A percentile compares a stretch with the other conserved stretches of the same genome.
Evolutionary conservation across 108 stramenopile genomes (phyloP).

Genomic region (Ochromonas danica): DNA sequence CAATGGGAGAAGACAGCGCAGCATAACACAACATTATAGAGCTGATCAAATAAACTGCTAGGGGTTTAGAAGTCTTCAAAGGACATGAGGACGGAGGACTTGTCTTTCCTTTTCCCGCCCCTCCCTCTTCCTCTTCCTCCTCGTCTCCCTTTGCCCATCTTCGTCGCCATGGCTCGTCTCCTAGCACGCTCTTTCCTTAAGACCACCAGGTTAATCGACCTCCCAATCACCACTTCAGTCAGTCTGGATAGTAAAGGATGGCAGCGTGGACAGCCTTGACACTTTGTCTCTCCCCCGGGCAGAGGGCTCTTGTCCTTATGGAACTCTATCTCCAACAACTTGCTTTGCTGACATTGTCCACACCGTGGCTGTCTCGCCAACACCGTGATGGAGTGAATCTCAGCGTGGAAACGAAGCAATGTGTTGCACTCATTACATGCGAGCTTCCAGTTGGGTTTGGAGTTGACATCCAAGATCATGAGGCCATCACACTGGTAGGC

Average conservation of each 20-base stretch:
- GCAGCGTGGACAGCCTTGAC: conserved; percentile 23
- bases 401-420: conserved; percentile 28
- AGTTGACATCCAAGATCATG: conserved; percentile 27
- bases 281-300: conserved; percentile 7
- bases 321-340: background rate
- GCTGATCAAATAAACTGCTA: too few relatives aligned
- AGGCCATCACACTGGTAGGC: conserved; percentile 30
- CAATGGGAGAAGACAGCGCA: too few relatives aligned
- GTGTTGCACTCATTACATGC: conserved; percentile 27
- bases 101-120: background rate
- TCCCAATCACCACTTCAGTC: conserved; percentile 29
- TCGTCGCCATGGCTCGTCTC: background rate
- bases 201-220: conserved; percentile 1
- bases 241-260: conserved; percentile 4
- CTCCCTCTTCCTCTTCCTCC: conserved; percentile 8
- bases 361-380: background rate
- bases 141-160: background rate
- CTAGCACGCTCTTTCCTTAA: background rate
- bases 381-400: background rate
- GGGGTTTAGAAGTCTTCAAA: background rate
- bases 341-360: background rate
- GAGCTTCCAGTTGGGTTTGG: conserved; percentile 34
- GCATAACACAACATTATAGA: too few relatives aligned
- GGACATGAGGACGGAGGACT: background rate
- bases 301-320: background rate